phyloP scores from a whole-genome alignment of 192 early-diverging fungal species.

The Diversispora epigaea region DNA sequence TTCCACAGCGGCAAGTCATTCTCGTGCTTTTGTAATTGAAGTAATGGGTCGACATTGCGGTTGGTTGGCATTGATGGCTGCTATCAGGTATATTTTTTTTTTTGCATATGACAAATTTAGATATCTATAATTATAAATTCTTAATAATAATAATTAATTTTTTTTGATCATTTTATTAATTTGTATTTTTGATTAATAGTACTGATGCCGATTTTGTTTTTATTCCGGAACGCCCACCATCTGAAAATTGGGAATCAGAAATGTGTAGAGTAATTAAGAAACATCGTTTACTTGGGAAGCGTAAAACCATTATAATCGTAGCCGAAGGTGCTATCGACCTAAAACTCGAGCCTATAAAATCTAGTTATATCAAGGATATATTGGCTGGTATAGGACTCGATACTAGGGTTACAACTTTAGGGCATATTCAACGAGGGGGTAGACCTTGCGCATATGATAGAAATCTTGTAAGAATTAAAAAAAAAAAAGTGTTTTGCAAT shows the following conservation, averaged over 20 bases:
- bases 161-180: neutral
- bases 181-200: constrained; percentile 31
- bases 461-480: constrained; percentile 56
- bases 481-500: neutral
- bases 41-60: constrained; percentile 99
- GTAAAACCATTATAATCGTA: constrained; percentile 93
- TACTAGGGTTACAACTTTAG: constrained; percentile 91
- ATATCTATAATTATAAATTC: neutral
- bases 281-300: constrained; percentile 80
- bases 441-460: constrained; percentile 88
- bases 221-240: constrained; percentile 91
- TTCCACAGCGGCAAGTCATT: constrained; percentile 90
- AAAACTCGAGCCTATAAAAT: constrained; percentile 81
- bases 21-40: constrained; percentile 95
- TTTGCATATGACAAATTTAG: neutral
- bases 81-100: constrained; percentile 52
- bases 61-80: constrained; percentile 89
- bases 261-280: constrained; percentile 80
- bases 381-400: constrained; percentile 81
- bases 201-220: constrained; percentile 96
- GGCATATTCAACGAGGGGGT: constrained; percentile 95
- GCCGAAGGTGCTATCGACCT: constrained; percentile 95
- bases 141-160: neutral
- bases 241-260: constrained; percentile 82
- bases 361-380: constrained; percentile 81